phyloP scores from a whole-genome alignment of 345 rosid genomes.

The Melastoma malabathricum region DNA sequence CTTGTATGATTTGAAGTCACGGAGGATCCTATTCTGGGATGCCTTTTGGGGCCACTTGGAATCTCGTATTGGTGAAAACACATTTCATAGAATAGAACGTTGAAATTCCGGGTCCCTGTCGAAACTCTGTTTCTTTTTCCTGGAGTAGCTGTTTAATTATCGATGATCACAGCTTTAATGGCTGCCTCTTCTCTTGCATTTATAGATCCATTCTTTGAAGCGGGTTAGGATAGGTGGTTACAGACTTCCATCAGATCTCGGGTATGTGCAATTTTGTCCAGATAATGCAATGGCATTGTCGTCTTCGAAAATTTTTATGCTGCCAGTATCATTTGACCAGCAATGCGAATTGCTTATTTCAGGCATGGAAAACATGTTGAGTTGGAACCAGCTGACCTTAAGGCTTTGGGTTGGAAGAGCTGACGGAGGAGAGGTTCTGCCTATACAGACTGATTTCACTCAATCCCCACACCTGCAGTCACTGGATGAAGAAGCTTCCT shows the following conservation, averaged over 20 bases:
- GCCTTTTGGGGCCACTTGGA: no score
- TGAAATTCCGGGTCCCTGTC: no score
- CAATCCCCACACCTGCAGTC: background rate
- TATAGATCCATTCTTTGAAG: slow-evolving; percentile 70
- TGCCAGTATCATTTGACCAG: background rate
- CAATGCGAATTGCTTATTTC: background rate
- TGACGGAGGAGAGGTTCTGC: slow-evolving; percentile 1
- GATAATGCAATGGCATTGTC: background rate
- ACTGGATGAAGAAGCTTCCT: background rate
- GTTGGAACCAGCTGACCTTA: slow-evolving; percentile 50
- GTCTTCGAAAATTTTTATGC: no score
- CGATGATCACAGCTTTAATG: background rate
- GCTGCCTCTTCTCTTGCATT: slow-evolving; percentile 5
- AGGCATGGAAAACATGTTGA: slow-evolving; percentile 57
- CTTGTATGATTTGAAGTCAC: no score
- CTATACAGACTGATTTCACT: background rate
- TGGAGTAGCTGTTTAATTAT: background rate
- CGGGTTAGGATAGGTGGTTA: slow-evolving; percentile 79
- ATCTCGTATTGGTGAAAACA: no score
- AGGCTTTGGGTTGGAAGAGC: slow-evolving; percentile 59
- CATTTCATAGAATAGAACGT: no score
- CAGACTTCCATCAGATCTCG: slow-evolving; percentile 83
- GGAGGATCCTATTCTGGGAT: no score
- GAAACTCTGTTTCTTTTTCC: background rate
- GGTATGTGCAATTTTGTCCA: slow-evolving; percentile 27